Evolutionary conservation across 306 rosid species (phyloP), one percentile per base, ranked within the genome.

Genomic region (Betula pendula): DNA sequence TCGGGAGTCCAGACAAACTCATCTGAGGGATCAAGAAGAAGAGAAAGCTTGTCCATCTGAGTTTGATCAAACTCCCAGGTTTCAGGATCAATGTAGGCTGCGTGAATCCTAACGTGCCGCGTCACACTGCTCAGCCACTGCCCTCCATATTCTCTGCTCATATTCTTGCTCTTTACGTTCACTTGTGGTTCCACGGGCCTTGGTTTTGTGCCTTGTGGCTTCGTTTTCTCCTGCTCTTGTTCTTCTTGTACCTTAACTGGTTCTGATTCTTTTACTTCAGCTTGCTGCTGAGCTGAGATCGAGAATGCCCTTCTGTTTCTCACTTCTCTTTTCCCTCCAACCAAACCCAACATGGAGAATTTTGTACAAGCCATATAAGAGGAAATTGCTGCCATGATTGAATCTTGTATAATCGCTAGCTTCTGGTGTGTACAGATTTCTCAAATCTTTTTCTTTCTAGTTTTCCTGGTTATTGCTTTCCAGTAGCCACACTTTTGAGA

Each of bases 1-100:
- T 95, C 91, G 43, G 96, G 78, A 17, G 83, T 95, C 99, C 99
- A 95, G 27, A 92, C 85, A 66, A 95, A 95, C 85, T 92, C 99
- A 71, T 95, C 70, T n/a, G 90, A 85, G 25, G 99, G 99, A 74
- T 92, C 97, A 53, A 95, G 93, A 50, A 95, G 67, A 58, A 95
- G 86, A 0, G 99, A 84, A 70, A 95, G 97, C 80, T 90, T 95
- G 78, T 95, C 97, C 93, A 90, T 92, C 83, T 95, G 99, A 20
- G 97, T 84, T 58, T 95, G 99, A 84, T 95, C 99, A 62, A 95
- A 95, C 70, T 78, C 97, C 33, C 88, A 83, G 31, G 99, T 95
- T 20, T 71, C 81, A 0, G 97, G 98, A 75, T 93, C 98, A 19
- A 93, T 88, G 38, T 93, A 93, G 0, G 98, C 98, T 3, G 98